phyloP scores from a whole-genome alignment of 2,329 filamentous ascomycete genomes.

The Fusarium devonianum region DNA sequence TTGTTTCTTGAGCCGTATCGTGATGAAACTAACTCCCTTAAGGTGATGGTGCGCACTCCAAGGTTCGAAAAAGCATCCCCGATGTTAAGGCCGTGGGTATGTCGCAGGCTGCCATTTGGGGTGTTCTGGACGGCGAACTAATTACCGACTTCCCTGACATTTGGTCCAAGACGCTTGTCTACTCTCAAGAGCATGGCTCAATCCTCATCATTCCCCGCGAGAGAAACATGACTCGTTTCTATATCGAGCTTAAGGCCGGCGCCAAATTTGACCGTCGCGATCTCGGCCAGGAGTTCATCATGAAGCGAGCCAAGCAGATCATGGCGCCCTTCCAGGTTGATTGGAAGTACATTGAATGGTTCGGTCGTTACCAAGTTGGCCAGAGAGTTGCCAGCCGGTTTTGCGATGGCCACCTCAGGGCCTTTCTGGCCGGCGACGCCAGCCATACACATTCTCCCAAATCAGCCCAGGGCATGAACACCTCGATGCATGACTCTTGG shows the following conservation, averaged over 20 bases:
- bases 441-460: conserved; percentile 78
- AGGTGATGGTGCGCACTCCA: conserved; percentile 75
- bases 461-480: conserved; percentile 74
- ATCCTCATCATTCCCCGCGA: conserved; percentile 79
- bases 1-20: background rate
- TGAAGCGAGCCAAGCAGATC: conserved; percentile 69
- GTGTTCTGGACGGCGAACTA: conserved; percentile 74
- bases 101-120: conserved; percentile 68
- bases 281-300: conserved; percentile 71
- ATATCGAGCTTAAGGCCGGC: conserved; percentile 62
- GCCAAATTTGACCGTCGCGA: conserved; percentile 50
- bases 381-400: conserved; percentile 76
- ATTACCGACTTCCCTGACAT: conserved; percentile 78
- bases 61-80: conserved; percentile 70
- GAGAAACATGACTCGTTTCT: conserved; percentile 73
- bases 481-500: conserved; percentile 66
- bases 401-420: conserved; percentile 64
- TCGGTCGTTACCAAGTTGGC: conserved; percentile 74
- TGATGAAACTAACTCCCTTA: conserved; percentile 13
- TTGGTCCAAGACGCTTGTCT: conserved; percentile 76
- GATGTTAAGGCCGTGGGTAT: conserved; percentile 62
- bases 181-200: conserved; percentile 71
- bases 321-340: conserved; percentile 64
- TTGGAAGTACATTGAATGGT: conserved; percentile 72
- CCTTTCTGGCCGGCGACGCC: conserved; percentile 76